Percentiles rank a stretch among this genome's conserved stretches.
These are phyloP conservation scores for Erysimum pusillum DNA, from an alignment of 441 rosid genomes.

Conservation along the genomic window DNA sequence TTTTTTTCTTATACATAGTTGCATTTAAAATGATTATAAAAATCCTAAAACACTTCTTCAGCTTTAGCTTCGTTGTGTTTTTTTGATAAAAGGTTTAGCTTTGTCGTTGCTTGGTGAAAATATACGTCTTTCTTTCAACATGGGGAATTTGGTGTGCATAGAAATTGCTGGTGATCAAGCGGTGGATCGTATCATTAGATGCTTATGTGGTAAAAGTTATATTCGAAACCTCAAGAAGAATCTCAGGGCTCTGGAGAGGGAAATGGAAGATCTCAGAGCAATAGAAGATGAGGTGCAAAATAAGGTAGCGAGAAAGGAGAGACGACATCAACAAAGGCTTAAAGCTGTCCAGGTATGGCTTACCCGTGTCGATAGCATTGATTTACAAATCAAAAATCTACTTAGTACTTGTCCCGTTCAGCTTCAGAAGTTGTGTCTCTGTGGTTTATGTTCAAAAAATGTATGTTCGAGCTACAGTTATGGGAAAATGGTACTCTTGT, in stretches of 20 bases:
- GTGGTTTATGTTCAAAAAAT: slow-evolving; percentile 27
- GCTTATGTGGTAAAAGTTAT: not conserved
- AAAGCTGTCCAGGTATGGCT: slow-evolving; percentile 18
- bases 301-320: not conserved
- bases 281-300: not conserved
- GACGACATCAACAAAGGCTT: not conserved
- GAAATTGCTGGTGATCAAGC: no score
- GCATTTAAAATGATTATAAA: no score
- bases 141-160: no score
- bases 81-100: no score
- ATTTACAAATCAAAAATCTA: not conserved
- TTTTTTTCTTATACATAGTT: no score
- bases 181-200: no score
- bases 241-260: not conserved
- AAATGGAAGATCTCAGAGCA: slow-evolving; percentile 6
- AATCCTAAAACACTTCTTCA: no score
- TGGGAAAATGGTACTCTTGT: slow-evolving; percentile 27
- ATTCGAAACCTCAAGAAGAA: not conserved
- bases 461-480: slow-evolving; percentile 14
- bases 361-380: slow-evolving; percentile 2
- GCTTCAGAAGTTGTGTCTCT: not conserved
- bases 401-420: not conserved
- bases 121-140: no score
- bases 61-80: no score
- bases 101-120: no score